Evolutionary conservation across 768 basidiomycete species (phyloP).

Genomic region (Suillus placidus): DNA sequence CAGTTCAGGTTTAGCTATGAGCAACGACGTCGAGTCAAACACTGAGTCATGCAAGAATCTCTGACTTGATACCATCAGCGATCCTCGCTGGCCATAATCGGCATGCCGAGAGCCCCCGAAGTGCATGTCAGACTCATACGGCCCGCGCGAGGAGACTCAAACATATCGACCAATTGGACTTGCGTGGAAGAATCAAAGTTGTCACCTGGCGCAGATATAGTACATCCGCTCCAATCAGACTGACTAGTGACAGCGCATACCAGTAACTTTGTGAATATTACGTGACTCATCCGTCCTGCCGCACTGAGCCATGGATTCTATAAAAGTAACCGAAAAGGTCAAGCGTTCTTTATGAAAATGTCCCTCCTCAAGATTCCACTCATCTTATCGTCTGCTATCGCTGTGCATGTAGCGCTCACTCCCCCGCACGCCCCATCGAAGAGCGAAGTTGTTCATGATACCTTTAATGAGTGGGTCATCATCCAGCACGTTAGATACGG

Average conservation of each 20-base stretch:
- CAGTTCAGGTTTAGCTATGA: not conserved
- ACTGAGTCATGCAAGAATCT: not conserved
- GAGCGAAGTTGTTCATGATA: conserved; percentile 28
- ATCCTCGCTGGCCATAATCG: not conserved
- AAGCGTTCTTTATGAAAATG: conserved; percentile 18
- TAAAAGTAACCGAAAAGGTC: not conserved
- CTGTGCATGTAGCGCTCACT: conserved; percentile 44
- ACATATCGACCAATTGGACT: not conserved
- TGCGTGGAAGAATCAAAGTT: not conserved
- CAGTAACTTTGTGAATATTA: not conserved
- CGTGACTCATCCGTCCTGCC: not conserved
- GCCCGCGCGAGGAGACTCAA: not conserved
- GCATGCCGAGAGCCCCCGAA: not conserved
- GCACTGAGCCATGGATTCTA: not conserved
- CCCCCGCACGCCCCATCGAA: conserved; percentile 48
- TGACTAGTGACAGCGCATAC: not conserved
- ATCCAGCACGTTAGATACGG: not conserved
- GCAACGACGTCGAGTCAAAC: not conserved
- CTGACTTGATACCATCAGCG: not conserved
- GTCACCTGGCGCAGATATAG: not conserved
- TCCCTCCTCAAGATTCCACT: conserved; percentile 44
- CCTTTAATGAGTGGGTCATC: conserved; percentile 7
- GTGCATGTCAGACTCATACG: not conserved
- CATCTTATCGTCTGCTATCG: conserved; percentile 43
- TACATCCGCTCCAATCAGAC: not conserved